Base-by-base conservation (phyloP, 2,329 filamentous ascomycete genomes). In the Ceratocystis diversiconidia region DNA sequence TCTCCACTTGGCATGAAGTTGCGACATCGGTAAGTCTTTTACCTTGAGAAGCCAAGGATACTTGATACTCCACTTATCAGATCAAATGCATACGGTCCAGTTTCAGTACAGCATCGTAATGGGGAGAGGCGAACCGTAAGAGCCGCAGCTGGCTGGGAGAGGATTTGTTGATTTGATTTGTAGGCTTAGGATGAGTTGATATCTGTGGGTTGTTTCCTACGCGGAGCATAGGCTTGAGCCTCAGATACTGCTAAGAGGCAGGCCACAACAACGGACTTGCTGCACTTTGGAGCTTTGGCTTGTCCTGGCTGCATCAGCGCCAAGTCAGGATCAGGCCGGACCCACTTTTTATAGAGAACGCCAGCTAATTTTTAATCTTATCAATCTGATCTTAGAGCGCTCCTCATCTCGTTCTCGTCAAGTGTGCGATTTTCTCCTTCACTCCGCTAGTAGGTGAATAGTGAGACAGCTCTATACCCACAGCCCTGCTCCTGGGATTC, bases 351-450 rank as follows among this genome's bases (percentile, higher is more conserved):
- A 3, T 7, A 41, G 61, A 22, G 41, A 41, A 44, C 41, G 50
- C 43, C 19, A 41, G 22, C 60, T 22, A 59, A 28, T 10, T 48
- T 30, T 50, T 66, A 74, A 78, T 78, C 77, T 78, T 77, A 78
- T 78, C 76, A 78, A 78, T 78, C 76, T 71, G 72, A 77, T 76
- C 73, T 73, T 57, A 36, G 2, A 36, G 12, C 60, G 60, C 22
- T 48, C 44, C 43, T 50, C 22, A 50, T 41, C 64, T 62, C 55
- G 22, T 57, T 64, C 59, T 52, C 69, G 66, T 66, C 55, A 10
- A 5, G 19, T 55, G 28, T 62, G 19, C 10, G 3, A 61, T 43
- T 50, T 22, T 65, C 22, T 59, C 32, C 44, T 60, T 22, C 44
- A 46, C 55, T 57, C 28, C 36, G 57, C 62, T 19, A 41, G 36